Conservation (phyloP, 2,329 filamentous ascomycete species). For the Chaetothyriales sp. region DNA sequence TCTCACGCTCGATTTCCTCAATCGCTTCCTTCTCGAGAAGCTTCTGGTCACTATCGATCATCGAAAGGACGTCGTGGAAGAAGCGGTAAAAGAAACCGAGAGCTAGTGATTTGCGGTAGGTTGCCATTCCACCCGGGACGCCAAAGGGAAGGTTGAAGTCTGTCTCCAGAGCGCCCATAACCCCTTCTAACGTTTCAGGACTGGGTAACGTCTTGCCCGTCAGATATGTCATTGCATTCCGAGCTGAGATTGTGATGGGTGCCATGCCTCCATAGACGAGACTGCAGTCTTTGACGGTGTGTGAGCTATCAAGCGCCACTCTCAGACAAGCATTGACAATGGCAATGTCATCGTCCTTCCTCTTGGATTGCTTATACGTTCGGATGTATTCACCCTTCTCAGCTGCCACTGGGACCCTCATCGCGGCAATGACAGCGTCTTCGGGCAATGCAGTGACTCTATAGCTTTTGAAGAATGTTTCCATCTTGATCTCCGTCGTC, state of each 20-base stretch:
- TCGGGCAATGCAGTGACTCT: constrained; percentile 65
- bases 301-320: constrained; percentile 54
- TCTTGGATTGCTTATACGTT: constrained; percentile 90
- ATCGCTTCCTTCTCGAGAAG: constrained; percentile 60
- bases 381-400: constrained; percentile 70
- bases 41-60: constrained; percentile 33
- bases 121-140: constrained; percentile 94
- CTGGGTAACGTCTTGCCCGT: constrained; percentile 67
- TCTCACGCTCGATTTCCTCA: constrained; percentile 68
- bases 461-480: constrained; percentile 84
- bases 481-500: constrained; percentile 79
- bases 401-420: constrained; percentile 67
- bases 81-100: constrained; percentile 95
- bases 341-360: constrained; percentile 96
- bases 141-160: constrained; percentile 84
- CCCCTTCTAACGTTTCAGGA: constrained; percentile 69
- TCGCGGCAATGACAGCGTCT: constrained; percentile 71
- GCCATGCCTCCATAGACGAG: constrained; percentile 95
- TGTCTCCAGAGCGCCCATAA: constrained; percentile 74
- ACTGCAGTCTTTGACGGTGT: constrained; percentile 59
- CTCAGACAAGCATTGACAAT: constrained; percentile 84
- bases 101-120: constrained; percentile 80
- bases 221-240: constrained; percentile 60
- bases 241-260: constrained; percentile 75
- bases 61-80: constrained; percentile 67